Evolutionary conservation across 345 rosid genomes (phyloP).

Genomic region (Hibiscus mutabilis): DNA sequence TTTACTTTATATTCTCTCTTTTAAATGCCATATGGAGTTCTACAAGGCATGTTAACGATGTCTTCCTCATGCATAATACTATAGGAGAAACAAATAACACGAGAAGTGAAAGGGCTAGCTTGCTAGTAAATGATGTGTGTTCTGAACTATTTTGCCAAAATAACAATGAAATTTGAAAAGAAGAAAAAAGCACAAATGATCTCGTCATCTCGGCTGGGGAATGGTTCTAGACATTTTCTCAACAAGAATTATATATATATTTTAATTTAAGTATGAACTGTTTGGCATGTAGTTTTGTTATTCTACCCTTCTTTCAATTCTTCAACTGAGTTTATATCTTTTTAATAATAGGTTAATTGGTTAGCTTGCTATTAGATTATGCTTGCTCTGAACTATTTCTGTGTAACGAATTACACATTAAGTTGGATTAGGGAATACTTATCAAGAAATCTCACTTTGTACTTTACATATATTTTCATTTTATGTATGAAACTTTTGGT

Average conservation of each 20-base stretch:
- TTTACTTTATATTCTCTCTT: background rate
- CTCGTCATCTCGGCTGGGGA: too few relatives aligned
- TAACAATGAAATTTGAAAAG: background rate
- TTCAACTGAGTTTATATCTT: slow-evolving; percentile 11
- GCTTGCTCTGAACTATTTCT: background rate
- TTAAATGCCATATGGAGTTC: background rate
- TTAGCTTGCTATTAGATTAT: background rate
- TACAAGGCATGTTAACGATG: background rate
- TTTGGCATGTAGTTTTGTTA: background rate
- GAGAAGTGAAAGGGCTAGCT: background rate
- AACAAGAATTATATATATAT: background rate
- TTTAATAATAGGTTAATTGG: slow-evolving; percentile 7
- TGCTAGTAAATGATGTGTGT: background rate
- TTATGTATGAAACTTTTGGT: background rate
- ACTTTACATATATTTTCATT: background rate
- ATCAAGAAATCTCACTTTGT: background rate
- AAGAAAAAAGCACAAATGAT: background rate
- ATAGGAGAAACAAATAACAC: background rate
- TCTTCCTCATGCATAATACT: background rate
- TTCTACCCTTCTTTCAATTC: background rate
- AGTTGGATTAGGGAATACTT: background rate
- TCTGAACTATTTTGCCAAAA: background rate
- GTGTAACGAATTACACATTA: background rate
- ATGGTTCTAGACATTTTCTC: background rate
- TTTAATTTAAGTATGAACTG: background rate